Percentiles rank a stretch among this genome's conserved stretches.
Conservation (phyloP, 2,329 filamentous ascomycete genomes). For the Aspergillus pseudotamarii region DNA sequence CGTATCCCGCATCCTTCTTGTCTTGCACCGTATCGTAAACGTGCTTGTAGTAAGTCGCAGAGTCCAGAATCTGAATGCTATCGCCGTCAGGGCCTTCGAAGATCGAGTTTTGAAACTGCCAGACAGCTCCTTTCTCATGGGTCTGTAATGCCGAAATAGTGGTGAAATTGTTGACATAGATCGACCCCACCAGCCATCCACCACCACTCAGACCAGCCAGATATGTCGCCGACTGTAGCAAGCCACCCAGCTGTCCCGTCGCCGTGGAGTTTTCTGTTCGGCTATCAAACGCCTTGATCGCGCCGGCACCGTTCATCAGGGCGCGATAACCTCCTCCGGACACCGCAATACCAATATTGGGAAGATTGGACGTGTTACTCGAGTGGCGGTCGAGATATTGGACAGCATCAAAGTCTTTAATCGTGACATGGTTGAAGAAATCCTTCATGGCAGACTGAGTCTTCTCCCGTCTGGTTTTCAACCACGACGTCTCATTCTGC, state of each 20-base stretch:
- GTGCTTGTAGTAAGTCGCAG: constrained; percentile 64
- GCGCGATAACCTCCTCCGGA: constrained; percentile 87
- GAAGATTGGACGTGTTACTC: constrained; percentile 60
- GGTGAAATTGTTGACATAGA: constrained; percentile 81
- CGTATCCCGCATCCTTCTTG: constrained; percentile 67
- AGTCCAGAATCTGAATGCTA: constrained; percentile 48
- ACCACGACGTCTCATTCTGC: constrained; percentile 72
- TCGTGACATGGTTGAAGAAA: constrained; percentile 71
- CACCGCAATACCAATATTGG: constrained; percentile 74
- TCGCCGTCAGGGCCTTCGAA: constrained; percentile 43
- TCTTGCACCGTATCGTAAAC: constrained; percentile 60
- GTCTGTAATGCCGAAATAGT: constrained; percentile 55
- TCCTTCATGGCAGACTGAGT: constrained; percentile 73
- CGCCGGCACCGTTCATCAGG: constrained; percentile 84
- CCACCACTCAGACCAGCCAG: constrained; percentile 81
- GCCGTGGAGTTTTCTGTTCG: constrained; percentile 66
- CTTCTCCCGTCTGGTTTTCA: constrained; percentile 69
- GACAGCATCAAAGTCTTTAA: constrained; percentile 76
- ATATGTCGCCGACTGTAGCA: constrained; percentile 83
- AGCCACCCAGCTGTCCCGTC: constrained; percentile 72
- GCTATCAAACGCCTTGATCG: constrained; percentile 76
- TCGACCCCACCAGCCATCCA: constrained; percentile 79
- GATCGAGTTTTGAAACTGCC: constrained; percentile 49
- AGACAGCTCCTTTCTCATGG: constrained; percentile 22
- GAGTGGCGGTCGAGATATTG: constrained; percentile 67